phyloP scores from a whole-genome alignment of 805 yeast genomes.

The Nakazawaea holstii region DNA sequence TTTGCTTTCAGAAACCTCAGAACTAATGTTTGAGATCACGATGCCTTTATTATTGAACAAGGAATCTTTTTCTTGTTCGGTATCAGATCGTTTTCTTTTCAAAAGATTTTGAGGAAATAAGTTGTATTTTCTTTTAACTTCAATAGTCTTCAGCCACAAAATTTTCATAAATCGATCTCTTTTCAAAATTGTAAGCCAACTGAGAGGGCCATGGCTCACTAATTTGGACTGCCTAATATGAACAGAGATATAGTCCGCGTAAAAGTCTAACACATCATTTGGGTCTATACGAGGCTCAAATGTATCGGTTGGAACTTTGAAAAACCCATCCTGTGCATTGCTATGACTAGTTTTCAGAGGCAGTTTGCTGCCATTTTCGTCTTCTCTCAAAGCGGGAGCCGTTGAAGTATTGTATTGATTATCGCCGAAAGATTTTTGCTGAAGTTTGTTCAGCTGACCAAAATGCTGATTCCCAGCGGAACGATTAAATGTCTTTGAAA shows the following conservation, averaged over 20 bases:
- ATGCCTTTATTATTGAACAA: neutral
- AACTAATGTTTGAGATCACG: no score
- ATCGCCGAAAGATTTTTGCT: no score
- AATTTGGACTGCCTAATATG: slow-evolving; percentile 33
- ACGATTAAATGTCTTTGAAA: slow-evolving; percentile 20
- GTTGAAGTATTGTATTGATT: no score
- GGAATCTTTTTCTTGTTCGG: slow-evolving; percentile 7
- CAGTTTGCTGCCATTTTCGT: neutral
- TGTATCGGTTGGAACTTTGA: slow-evolving; percentile 1
- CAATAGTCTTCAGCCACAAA: slow-evolving; percentile 26
- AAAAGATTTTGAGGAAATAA: slow-evolving; percentile 7
- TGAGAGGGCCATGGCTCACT: slow-evolving; percentile 46
- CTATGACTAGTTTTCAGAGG: neutral
- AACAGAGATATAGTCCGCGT: slow-evolving; percentile 37
- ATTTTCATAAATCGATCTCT: slow-evolving; percentile 37
- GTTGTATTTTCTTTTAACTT: slow-evolving; percentile 14
- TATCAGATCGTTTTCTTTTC: slow-evolving; percentile 17
- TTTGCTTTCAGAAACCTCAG: neutral
- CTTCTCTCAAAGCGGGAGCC: no score
- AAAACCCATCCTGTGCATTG: neutral
- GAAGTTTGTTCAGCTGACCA: no score
- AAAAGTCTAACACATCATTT: slow-evolving; percentile 35
- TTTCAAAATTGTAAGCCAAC: slow-evolving; percentile 42
- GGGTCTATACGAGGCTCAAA: slow-evolving; percentile 15
- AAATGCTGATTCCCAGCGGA: neutral